These are phyloP conservation scores for Xerocomus potaroensis DNA, from an alignment of 768 basidiomycete genomes.

Conservation along the genomic window DNA sequence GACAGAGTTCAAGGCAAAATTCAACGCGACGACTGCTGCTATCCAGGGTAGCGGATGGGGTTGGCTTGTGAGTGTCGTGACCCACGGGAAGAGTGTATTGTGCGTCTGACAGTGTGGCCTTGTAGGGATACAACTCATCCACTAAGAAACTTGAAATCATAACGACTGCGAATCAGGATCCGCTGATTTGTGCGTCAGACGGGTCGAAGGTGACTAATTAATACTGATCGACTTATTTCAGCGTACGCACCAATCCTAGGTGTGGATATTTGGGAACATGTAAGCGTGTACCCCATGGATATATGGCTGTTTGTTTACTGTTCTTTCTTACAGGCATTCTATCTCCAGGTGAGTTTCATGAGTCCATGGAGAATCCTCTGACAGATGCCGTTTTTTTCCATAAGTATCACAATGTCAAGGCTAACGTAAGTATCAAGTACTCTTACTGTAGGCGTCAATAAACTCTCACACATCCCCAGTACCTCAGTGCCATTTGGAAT, in stretches of 20 bases:
- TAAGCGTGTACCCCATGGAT: conserved; percentile 35
- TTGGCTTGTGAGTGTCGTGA: conserved; percentile 65
- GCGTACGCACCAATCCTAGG: conserved; percentile 90
- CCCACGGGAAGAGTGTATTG: background rate
- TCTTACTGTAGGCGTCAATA: background rate
- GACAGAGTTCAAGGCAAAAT: conserved; percentile 77
- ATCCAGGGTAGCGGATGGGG: conserved; percentile 99
- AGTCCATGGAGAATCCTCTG: background rate
- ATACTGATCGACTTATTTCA: conserved; percentile 26
- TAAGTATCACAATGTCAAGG: conserved; percentile 90
- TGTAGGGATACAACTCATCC: conserved; percentile 62
- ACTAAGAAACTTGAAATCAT: conserved; percentile 81
- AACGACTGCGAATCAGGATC: conserved; percentile 96
- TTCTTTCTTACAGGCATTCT: conserved; percentile 53
- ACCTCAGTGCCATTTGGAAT: conserved; percentile 92
- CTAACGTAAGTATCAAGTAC: conserved; percentile 74
- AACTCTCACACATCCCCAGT: conserved; percentile 43
- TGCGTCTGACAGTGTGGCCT: background rate
- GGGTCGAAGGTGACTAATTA: background rate
- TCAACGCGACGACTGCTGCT: conserved; percentile 84
- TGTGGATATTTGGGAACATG: conserved; percentile 97
- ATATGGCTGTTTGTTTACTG: background rate
- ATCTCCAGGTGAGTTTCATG: conserved; percentile 33
- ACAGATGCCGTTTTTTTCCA: conserved; percentile 18
- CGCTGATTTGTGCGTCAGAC: conserved; percentile 54